Base-by-base conservation (phyloP, 352 stramenopile genomes). In the Albugo candida region DNA sequence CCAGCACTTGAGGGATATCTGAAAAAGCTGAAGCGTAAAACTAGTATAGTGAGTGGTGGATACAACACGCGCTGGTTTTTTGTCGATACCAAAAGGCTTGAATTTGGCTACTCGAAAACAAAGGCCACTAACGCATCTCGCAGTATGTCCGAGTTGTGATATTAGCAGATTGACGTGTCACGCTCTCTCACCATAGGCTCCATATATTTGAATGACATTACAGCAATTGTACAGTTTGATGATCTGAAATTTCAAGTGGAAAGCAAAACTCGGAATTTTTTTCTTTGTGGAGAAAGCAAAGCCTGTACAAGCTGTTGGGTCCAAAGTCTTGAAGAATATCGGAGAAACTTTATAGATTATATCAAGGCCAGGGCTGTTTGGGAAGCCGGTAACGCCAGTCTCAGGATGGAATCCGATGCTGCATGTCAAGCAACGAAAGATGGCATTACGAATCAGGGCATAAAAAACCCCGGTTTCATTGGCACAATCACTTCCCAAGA, bases 61-160 rank as follows among this genome's bases (percentile, higher is more conserved):
- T 89, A 72, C 74, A 89, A 85, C 67, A 83, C 79, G 53, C 71
- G 77, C 24, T 89, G 72, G 77, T 89, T 89, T 61, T 89, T 83
- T 36, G 72, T 89, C 20, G 74, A 89, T 46, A 57, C 64, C 3
- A 72, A 77, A 57, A 69, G 67, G 11, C 63, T 66, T 18, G 77
- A 87, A 40, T 87, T 89, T 47, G 67, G 77, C 2, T 89, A 89
- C 45, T 55, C 77, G 0, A 63, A 70, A 36, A 74, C 41, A 46
- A 72, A 75, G 49, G 41, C 59, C 0, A 59, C 64, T 0, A 70
- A 52, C 5, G 65, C 61, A 1, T 59, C 67, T 12, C 54, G 60
- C 40, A 82, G 70, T 83, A 70, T 44, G 62, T 57, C 2, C 3
- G 38, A 20, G 11, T 34, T 47, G 5, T 4, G 16, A 36, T 18